phyloP scores from a whole-genome alignment of 2,329 filamentous ascomycete genomes.

The Venturia aucupariae region DNA sequence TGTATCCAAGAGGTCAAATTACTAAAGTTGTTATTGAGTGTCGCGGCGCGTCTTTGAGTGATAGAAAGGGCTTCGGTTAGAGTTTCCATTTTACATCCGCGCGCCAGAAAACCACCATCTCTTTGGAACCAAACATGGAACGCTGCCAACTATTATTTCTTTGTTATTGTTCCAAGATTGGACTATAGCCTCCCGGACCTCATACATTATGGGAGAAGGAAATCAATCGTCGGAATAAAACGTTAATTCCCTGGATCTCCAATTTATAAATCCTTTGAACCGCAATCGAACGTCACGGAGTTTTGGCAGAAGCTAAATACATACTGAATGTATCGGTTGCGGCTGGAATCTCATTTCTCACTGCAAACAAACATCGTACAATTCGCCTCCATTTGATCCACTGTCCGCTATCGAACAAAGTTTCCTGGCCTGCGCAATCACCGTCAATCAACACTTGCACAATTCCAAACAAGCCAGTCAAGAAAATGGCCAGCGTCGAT shows the following conservation, averaged over 20 bases:
- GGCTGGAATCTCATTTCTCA: no score
- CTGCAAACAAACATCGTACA: background rate
- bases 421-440: background rate
- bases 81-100: background rate
- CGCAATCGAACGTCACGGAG: background rate
- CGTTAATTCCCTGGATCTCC: background rate
- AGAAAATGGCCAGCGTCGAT: constrained; percentile 49
- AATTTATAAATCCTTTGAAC: background rate
- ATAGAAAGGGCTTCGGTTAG: background rate
- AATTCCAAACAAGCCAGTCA: background rate
- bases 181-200: background rate
- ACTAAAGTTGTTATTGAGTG: background rate
- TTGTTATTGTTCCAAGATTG: background rate
- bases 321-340: no score
- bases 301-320: background rate
- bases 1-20: background rate
- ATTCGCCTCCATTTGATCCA: background rate
- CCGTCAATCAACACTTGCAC: background rate
- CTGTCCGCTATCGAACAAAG: background rate
- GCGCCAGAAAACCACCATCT: background rate
- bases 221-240: background rate
- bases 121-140: background rate
- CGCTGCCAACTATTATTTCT: background rate
- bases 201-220: background rate
- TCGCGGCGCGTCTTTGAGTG: background rate